Conservation (phyloP, 2,329 filamentous ascomycete species). For the Exophiala bonariae region DNA sequence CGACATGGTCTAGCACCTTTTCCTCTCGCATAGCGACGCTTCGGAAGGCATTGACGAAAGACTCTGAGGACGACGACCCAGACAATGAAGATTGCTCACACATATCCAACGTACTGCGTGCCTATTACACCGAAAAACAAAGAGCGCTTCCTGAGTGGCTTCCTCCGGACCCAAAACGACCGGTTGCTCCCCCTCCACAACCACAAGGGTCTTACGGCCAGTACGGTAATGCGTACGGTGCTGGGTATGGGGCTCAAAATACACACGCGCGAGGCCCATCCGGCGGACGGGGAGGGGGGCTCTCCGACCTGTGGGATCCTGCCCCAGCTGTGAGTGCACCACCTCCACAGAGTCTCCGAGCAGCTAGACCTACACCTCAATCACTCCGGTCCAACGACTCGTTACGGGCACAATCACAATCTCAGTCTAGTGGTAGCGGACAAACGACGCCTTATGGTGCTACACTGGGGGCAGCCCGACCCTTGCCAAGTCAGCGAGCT, state of each 20-base stretch:
- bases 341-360: conserved; percentile 23
- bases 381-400: conserved; percentile 21
- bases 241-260: conserved; percentile 32
- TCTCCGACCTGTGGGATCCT: conserved; percentile 62
- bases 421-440: conserved; percentile 16
- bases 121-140: conserved; percentile 89
- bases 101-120: conserved; percentile 87
- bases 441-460: conserved; percentile 8
- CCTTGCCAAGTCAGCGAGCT: conserved; percentile 70
- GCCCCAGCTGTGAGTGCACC: conserved; percentile 31
- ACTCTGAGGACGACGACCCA: conserved; percentile 62
- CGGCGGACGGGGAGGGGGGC: conserved; percentile 45
- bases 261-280: conserved; percentile 35
- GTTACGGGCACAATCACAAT: conserved; percentile 3
- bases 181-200: conserved; percentile 50
- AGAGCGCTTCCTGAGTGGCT: conserved; percentile 82
- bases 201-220: conserved; percentile 54
- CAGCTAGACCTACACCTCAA: conserved; percentile 33
- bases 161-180: conserved; percentile 80
- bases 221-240: conserved; percentile 44
- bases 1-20: conserved; percentile 51
- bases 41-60: conserved; percentile 68
- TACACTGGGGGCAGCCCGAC: conserved; percentile 47
- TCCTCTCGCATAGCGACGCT: conserved; percentile 63
- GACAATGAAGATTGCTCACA: conserved; percentile 80